A percentile compares a stretch with the other conserved stretches of the same genome.
phyloP scores from a whole-genome alignment of 805 yeast genomes.

The Cyberlindnera petersonii region DNA sequence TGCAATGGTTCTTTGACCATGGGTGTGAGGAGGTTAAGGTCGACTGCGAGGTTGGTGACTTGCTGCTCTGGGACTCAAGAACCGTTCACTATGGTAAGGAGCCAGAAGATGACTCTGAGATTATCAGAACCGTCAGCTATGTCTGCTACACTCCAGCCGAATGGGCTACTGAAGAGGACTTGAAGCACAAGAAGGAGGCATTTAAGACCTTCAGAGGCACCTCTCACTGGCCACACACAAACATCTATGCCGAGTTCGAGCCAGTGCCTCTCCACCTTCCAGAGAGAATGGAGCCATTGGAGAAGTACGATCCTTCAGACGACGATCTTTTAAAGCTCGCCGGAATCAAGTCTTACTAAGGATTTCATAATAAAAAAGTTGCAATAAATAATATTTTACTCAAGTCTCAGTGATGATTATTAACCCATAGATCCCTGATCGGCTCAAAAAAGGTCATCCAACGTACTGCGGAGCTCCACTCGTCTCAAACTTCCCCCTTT shows the following conservation, averaged over 20 bases:
- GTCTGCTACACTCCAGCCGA: conserved; percentile 30
- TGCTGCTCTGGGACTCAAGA: conserved; percentile 34
- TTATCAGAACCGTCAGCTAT: conserved; percentile 29
- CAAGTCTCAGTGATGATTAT: too few species aligned
- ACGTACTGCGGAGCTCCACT: too few species aligned
- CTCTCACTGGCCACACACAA: conserved; percentile 33
- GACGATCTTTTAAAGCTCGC: conserved; percentile 21
- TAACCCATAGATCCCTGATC: too few species aligned
- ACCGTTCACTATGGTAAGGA: conserved; percentile 29
- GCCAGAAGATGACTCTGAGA: conserved; percentile 25
- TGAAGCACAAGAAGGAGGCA: conserved; percentile 22
- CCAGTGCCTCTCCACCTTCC: conserved; percentile 17
- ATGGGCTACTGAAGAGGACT: conserved; percentile 29
- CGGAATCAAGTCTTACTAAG: background rate
- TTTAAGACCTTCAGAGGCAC: conserved; percentile 29
- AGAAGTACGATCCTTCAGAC: conserved; percentile 23
- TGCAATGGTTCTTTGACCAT: conserved; percentile 26
- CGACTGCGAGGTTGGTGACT: conserved; percentile 31
- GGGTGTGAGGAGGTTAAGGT: conserved; percentile 30
- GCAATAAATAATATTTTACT: too few species aligned
- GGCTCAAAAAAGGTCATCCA: too few species aligned
- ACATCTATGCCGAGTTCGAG: conserved; percentile 17
- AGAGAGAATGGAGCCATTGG: conserved; percentile 19
- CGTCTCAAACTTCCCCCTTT: too few species aligned
- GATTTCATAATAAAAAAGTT: too few species aligned